Evolutionary conservation across 495 filamentous ascomycete genomes (phyloP).

Genomic region (Sphaerosporella brunnea): DNA sequence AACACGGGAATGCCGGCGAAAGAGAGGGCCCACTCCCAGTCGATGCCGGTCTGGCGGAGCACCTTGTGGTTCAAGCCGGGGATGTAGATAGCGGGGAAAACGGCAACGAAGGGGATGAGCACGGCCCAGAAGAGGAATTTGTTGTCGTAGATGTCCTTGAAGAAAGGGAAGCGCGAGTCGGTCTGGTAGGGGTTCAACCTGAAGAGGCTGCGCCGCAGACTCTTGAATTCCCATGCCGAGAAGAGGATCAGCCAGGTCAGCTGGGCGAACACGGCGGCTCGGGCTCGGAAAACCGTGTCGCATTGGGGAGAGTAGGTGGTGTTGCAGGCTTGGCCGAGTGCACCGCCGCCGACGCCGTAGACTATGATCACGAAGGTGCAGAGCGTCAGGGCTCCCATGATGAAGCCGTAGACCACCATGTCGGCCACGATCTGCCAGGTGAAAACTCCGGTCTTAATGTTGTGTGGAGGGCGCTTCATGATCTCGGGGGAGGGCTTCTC

Average conservation of each 20-base stretch:
- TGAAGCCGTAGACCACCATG: conserved; percentile 50
- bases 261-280: conserved; percentile 53
- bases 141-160: conserved; percentile 45
- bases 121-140: conserved; percentile 55
- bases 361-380: conserved; percentile 48
- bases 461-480: conserved; percentile 46
- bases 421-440: conserved; percentile 50
- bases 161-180: conserved; percentile 33
- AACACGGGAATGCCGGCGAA: conserved; percentile 40
- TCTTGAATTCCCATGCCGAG: conserved; percentile 52
- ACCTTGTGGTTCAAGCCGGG: conserved; percentile 46
- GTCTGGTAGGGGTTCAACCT: conserved; percentile 39
- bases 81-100: conserved; percentile 55
- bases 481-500: conserved; percentile 49
- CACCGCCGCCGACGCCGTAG: conserved; percentile 40
- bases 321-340: conserved; percentile 50
- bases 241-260: conserved; percentile 52
- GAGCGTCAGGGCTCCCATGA: conserved; percentile 45
- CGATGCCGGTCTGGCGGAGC: conserved; percentile 51
- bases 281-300: conserved; percentile 47
- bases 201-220: conserved; percentile 44
- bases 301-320: conserved; percentile 35
- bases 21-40: conserved; percentile 49
- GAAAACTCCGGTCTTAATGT: conserved; percentile 46
- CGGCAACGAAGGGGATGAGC: conserved; percentile 43